phyloP scores from a whole-genome alignment of 2,329 filamentous ascomycete genomes.

The Scedosporium dehoogii region DNA sequence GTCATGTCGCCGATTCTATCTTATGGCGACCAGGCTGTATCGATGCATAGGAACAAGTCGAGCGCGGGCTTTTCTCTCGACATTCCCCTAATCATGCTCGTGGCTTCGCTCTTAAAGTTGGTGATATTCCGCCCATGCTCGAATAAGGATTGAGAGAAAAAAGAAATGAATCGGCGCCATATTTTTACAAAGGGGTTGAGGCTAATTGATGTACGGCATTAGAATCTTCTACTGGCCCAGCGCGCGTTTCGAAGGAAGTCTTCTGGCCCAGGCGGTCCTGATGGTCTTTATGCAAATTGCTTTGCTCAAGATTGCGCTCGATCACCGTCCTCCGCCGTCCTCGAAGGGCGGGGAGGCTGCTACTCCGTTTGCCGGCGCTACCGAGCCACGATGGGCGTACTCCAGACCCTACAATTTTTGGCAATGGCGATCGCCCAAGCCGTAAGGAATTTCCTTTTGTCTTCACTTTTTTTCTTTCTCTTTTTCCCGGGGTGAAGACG shows the following conservation, averaged over 20 bases:
- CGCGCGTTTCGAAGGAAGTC: slow-evolving; percentile 51
- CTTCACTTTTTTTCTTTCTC: not conserved
- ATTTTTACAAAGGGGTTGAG: not conserved
- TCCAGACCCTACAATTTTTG: slow-evolving; percentile 68
- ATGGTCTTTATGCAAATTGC: slow-evolving; percentile 55
- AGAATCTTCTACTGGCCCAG: slow-evolving; percentile 64
- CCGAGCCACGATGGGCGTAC: slow-evolving; percentile 14
- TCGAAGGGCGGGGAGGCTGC: slow-evolving; percentile 51
- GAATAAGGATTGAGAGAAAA: too few species aligned
- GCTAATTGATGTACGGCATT: not conserved
- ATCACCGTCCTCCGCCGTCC: slow-evolving; percentile 51
- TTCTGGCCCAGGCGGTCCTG: slow-evolving; percentile 55
- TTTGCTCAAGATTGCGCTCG: slow-evolving; percentile 58
- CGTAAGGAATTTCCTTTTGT: slow-evolving; percentile 31
- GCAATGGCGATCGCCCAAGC: slow-evolving; percentile 67
- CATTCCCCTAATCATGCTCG: slow-evolving; percentile 63
- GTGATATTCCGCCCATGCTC: slow-evolving; percentile 8
- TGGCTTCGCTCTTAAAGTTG: slow-evolving; percentile 56
- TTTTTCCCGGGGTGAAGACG: not conserved
- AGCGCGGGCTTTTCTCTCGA: slow-evolving; percentile 62
- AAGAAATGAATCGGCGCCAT: not conserved
- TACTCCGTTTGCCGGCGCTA: slow-evolving; percentile 45
- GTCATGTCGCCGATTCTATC: slow-evolving; percentile 54
- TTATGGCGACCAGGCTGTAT: slow-evolving; percentile 55
- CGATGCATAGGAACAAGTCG: slow-evolving; percentile 54